Percentiles rank a stretch among this genome's conserved stretches.
phyloP scores from a whole-genome alignment of 202 grass and related monocot genomes.

The Schoenoplectus triqueter region DNA sequence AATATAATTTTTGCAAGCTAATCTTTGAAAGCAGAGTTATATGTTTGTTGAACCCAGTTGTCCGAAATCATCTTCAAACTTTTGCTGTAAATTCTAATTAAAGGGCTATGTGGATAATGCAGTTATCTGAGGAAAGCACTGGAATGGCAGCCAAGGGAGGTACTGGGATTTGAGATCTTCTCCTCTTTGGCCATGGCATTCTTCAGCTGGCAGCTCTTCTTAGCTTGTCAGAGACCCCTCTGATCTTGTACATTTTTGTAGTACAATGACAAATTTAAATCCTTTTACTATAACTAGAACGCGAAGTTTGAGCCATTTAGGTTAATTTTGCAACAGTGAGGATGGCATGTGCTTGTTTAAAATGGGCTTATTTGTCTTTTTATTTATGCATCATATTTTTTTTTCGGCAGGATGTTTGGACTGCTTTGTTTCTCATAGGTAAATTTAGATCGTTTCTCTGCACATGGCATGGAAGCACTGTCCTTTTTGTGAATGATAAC shows the following conservation, averaged over 20 bases:
- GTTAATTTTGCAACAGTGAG: conserved; percentile 5
- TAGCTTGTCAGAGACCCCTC: conserved; percentile 84
- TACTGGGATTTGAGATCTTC: conserved; percentile 77
- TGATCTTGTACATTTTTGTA: conserved; percentile 41
- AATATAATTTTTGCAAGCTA: neutral
- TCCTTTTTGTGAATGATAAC: neutral
- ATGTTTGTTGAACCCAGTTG: neutral
- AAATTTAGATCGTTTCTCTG: neutral
- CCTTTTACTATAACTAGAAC: conserved; percentile 20
- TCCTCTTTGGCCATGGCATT: conserved; percentile 91
- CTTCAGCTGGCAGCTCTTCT: conserved; percentile 96
- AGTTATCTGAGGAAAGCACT: conserved; percentile 89
- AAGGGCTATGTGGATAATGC: conserved; percentile 22
- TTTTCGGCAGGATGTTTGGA: conserved; percentile 10
- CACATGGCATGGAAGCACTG: neutral
- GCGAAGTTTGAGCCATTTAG: conserved; percentile 18
- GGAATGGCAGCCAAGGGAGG: conserved; percentile 78
- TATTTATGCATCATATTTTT: conserved; percentile 19
- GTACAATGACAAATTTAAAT: neutral
- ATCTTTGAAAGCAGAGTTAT: neutral
- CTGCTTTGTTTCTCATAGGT: neutral
- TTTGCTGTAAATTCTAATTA: neutral
- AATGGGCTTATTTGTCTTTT: neutral
- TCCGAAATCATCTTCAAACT: neutral
- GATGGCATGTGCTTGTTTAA: conserved; percentile 13